Conservation (phyloP, 192 early-diverging fungal species). For the Borealophlyctis nickersoniae region DNA sequence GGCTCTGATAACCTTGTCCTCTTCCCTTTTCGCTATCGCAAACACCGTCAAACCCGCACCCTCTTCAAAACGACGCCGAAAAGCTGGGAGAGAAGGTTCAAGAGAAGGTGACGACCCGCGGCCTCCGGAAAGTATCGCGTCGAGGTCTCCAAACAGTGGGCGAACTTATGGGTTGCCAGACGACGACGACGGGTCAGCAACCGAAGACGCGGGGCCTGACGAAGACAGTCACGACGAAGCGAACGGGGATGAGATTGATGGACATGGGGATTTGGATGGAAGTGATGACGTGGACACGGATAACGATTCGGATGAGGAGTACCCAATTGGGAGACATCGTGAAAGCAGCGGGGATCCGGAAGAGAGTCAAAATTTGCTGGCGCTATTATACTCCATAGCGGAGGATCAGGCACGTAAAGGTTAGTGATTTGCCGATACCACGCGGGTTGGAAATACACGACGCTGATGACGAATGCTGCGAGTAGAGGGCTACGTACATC, state of each 20-base stretch:
- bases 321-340: not conserved
- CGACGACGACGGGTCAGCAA: too few relatives aligned
- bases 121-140: not conserved
- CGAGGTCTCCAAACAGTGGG: not conserved
- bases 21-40: not conserved
- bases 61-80: not conserved
- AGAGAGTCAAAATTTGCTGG: conserved; percentile 70
- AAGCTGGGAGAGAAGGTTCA: not conserved
- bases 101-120: not conserved
- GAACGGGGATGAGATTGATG: not conserved
- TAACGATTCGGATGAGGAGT: not conserved
- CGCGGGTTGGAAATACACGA: not conserved
- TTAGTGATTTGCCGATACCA: conserved; percentile 56
- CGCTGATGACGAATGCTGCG: not conserved
- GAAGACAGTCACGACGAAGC: conserved; percentile 16
- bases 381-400: conserved; percentile 77
- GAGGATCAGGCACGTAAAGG: conserved; percentile 85
- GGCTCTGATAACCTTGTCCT: not conserved
- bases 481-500: conserved; percentile 57
- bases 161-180: not conserved
- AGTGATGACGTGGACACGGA: conserved; percentile 14
- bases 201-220: too few relatives aligned
- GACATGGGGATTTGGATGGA: not conserved
- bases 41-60: not conserved
- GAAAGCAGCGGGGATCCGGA: conserved; percentile 16